These are phyloP conservation scores for Brassica juncea DNA, from an alignment of 345 rosid species.

Conservation along the genomic window DNA sequence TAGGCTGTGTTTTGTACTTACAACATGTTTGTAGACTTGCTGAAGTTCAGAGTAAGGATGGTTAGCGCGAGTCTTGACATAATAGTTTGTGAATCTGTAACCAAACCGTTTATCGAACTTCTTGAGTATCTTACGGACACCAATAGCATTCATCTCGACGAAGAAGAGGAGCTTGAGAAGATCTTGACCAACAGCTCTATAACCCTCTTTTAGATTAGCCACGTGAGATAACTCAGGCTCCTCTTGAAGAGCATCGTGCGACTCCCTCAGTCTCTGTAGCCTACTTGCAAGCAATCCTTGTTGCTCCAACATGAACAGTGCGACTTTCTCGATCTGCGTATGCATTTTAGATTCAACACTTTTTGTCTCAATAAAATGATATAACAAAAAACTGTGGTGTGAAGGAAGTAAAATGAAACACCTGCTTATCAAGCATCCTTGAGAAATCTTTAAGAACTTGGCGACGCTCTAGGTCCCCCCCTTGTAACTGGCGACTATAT, in stretches of 20 bases:
- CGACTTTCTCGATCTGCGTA: constrained; percentile 83
- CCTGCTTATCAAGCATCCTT: constrained; percentile 90
- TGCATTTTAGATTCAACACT: neutral
- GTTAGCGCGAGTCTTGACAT: constrained; percentile 95
- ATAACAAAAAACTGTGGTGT: neutral
- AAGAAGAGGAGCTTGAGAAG: constrained; percentile 81
- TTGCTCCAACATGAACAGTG: constrained; percentile 91
- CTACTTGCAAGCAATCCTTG: constrained; percentile 89
- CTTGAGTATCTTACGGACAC: constrained; percentile 90
- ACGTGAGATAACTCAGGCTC: constrained; percentile 57
- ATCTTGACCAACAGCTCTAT: constrained; percentile 74
- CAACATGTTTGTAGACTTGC: constrained; percentile 98
- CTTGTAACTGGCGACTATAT: constrained; percentile 67
- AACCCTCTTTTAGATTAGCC: constrained; percentile 60
- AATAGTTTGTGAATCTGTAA: constrained; percentile 83
- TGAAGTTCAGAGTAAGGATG: constrained; percentile 98
- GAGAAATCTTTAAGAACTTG: constrained; percentile 98
- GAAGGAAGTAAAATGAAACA: neutral
- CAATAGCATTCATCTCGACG: constrained; percentile 86
- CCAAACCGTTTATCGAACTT: constrained; percentile 95
- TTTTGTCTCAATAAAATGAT: neutral
- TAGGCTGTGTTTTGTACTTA: constrained; percentile 34
- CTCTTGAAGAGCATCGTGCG: constrained; percentile 58
- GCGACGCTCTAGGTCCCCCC: constrained; percentile 69
- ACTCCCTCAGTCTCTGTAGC: constrained; percentile 62